Percentiles rank a stretch among this genome's conserved stretches.
phyloP scores from a whole-genome alignment of 2,329 filamentous ascomycete species.

The Trichoderma sp. region DNA sequence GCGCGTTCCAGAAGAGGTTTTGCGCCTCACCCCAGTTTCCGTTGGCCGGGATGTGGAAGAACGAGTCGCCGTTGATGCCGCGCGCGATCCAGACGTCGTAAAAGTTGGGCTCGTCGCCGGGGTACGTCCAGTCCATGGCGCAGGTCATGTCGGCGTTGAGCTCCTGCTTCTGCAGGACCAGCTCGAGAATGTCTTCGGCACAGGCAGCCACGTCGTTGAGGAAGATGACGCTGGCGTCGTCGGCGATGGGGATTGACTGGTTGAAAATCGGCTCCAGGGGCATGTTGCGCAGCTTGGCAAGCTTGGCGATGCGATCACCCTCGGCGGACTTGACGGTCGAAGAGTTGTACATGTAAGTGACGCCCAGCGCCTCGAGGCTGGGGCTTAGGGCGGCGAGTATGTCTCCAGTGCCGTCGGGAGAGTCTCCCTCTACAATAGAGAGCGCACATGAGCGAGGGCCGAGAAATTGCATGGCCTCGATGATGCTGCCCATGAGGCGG shows the following conservation, averaged over 20 bases:
- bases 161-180: constrained; percentile 49
- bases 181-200: constrained; percentile 58
- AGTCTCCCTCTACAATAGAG: constrained; percentile 56
- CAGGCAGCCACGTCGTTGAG: constrained; percentile 58
- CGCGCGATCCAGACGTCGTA: constrained; percentile 61
- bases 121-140: constrained; percentile 59
- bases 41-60: constrained; percentile 55
- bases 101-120: constrained; percentile 49
- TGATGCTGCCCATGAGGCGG: constrained; percentile 47
- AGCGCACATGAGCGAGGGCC: constrained; percentile 52
- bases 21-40: constrained; percentile 52
- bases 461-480: constrained; percentile 52
- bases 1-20: constrained; percentile 57
- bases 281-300: constrained; percentile 55
- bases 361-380: constrained; percentile 42
- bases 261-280: constrained; percentile 51
- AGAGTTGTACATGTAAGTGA: constrained; percentile 45
- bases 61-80: constrained; percentile 53
- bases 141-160: constrained; percentile 59
- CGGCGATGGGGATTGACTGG: constrained; percentile 31
- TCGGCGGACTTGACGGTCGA: constrained; percentile 48
- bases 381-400: constrained; percentile 46
- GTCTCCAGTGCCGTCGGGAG: constrained; percentile 53
- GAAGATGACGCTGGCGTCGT: constrained; percentile 51
- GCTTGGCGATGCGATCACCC: constrained; percentile 47